Base-by-base conservation (phyloP, 371 early-diverging fungal genomes). In the Parasitella parasitica region DNA sequence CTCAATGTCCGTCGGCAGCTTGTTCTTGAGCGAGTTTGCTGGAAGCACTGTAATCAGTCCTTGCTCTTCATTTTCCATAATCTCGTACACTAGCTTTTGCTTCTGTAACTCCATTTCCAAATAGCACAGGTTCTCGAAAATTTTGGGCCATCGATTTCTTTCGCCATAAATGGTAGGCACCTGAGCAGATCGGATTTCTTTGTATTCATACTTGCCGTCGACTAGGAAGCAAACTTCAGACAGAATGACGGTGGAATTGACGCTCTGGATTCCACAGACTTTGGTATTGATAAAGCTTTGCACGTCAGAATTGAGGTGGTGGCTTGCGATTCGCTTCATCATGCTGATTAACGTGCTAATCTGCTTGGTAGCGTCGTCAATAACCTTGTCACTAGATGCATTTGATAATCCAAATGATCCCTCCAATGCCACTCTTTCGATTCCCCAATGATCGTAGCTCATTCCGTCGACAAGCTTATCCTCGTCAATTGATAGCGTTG, bases 331-430 rank as follows among this genome's bases (percentile, higher is more conserved):
- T 13, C 56, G 28, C 32, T 65, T 59, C n/a, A 59, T 36, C 65
- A 65, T 65, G 12, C 13, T 20, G 28, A 65, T 48, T 46, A 59
- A 22, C 18, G 11, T 49, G 49, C 22, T n/a, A 39, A 58, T 32
- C 27, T 64, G 64, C 46, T 64, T 59, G 35, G 57, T 18, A 24
- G 53, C 57, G 37, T 58, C 59, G 39, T 64, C 64, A 37, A 64
- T 46, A 15, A 57, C 51, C 54, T 64, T 64, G 48, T 36, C 15
- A 30, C 52, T 36, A 24, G 16, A 41, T 43, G 22, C 59, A 20
- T 53, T 58, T 12, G 15, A 37, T 34, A 52, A 49, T 13, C 59
- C 59, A 5, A 38, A 64, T 13, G 55, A 64, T 13, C 54, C 64
- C 41, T 64, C 64, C 49, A 64, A 41, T 7, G 41, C 54, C 46